Conservation (phyloP, 345 rosid species). For the Capsella bursapastoris region DNA sequence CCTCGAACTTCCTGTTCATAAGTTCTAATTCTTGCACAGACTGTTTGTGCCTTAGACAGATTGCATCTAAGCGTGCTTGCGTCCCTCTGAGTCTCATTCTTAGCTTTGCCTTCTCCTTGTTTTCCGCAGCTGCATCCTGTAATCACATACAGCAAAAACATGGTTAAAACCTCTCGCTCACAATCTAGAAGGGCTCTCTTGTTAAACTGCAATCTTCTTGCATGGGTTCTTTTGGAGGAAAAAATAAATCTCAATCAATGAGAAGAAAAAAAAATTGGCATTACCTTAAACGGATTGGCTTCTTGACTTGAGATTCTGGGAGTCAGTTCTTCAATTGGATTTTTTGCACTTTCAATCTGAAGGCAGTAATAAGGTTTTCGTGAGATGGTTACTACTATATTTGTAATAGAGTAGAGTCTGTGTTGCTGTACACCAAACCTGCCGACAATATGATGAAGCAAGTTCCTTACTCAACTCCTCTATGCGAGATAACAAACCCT, state of each 20-base stretch:
- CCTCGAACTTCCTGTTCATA: slow-evolving; percentile 68
- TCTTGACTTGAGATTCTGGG: slow-evolving; percentile 51
- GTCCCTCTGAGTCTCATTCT: slow-evolving; percentile 80
- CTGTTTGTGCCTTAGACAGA: slow-evolving; percentile 55
- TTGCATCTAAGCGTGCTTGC: slow-evolving; percentile 72
- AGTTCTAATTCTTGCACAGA: slow-evolving; percentile 53
- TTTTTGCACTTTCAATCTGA: slow-evolving; percentile 53
- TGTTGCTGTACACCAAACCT: slow-evolving; percentile 48
- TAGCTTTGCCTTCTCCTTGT: slow-evolving; percentile 69
- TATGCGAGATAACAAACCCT: slow-evolving; percentile 45
- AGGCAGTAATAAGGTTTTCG: slow-evolving; percentile 12
- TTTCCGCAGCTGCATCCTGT: slow-evolving; percentile 52
- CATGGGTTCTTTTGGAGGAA: slow-evolving; percentile 6
- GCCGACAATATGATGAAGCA: slow-evolving; percentile 40
- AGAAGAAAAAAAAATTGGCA: slow-evolving; percentile 13
- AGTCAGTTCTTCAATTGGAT: slow-evolving; percentile 49
- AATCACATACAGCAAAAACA: slow-evolving; percentile 21
- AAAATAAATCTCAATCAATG: slow-evolving; percentile 21
- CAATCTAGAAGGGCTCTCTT: slow-evolving; percentile 9
- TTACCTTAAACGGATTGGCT: slow-evolving; percentile 55
- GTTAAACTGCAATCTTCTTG: neutral
- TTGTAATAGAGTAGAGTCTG: slow-evolving; percentile 13
- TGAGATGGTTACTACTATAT: slow-evolving; percentile 7
- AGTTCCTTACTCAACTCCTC: slow-evolving; percentile 41
- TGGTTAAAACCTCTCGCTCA: slow-evolving; percentile 11